Evolutionary conservation across 257 asterid genomes (phyloP), one percentile per base, ranked within the genome.

Genomic region (Eucommia ulmoides): DNA sequence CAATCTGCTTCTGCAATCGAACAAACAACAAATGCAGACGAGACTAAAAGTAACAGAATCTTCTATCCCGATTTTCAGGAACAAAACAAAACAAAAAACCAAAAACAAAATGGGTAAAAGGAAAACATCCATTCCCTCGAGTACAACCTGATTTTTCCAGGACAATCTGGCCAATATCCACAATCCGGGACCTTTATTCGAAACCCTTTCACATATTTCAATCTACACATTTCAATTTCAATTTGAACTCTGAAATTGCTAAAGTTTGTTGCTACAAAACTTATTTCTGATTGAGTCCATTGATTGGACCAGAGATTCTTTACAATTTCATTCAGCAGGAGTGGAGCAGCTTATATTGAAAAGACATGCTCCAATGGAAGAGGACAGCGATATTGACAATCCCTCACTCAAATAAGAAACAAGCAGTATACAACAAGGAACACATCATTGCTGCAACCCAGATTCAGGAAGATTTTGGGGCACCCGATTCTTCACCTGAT

Each of bases 401-500:
- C 38, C 38, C 12, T 29, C 38, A 7, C 38, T 29, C 38, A 29
- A 29, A 29, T 29, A 12, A 12, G 38, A 29, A 29, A 29, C n/a
- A n/a, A 29, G 12, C 38, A 7, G 12, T 29, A 12, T 12, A 29
- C 38, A 5, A 5, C 38, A 29, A 38, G 23, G 0, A 23, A 5
- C 15, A 19, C 22, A 54, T 71, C 65, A 66, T 53, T 55, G 65
- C 57, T 44, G 74, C 29, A 41, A 20, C 26, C 50, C 68, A 4
- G 72, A 21, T 24, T 53, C 66, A 20, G 53, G 22, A 5, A 6
- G 22, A 23, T 55, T 52, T 21, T 52, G 63, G 19, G 61, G 72
- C 2, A 42, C 56, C 46, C 45, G 41, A 38, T 6, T 62, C 55
- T 79, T 84, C 19, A 74, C 69, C 66, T 64, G 82, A 61, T 84